These are phyloP conservation scores for Metschnikowia cerradonensis DNA, from an alignment of 805 yeast species.

Conservation along the genomic window DNA sequence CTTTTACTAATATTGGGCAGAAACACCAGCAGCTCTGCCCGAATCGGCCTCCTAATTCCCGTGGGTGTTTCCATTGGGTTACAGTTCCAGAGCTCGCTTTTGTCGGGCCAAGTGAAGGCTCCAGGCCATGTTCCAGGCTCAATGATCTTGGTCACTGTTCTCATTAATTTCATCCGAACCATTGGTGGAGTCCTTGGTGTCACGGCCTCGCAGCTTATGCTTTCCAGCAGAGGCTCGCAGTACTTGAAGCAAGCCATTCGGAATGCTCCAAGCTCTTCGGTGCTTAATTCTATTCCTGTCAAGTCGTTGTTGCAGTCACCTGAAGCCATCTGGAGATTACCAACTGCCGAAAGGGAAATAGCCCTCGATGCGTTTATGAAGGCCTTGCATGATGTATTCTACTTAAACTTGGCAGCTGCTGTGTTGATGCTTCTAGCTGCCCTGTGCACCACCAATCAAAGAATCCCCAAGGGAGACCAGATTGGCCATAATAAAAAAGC, in stretches of 20 bases:
- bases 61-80: conserved; percentile 34
- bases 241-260: conserved; percentile 10
- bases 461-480: conserved; percentile 13
- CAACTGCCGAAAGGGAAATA: conserved; percentile 19
- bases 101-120: conserved; percentile 36
- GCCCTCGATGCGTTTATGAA: conserved; percentile 24
- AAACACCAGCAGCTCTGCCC: conserved; percentile 19
- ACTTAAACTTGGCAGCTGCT: conserved; percentile 17
- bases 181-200: conserved; percentile 32
- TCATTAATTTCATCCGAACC: conserved; percentile 30
- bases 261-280: conserved; percentile 4
- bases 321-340: conserved; percentile 22
- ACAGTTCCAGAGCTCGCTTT: conserved; percentile 33
- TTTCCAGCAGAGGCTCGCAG: conserved; percentile 9
- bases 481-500: conserved; percentile 7
- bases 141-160: conserved; percentile 32
- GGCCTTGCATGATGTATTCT: conserved; percentile 17
- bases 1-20: conserved; percentile 26
- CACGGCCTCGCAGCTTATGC: conserved; percentile 30
- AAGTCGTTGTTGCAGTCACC: conserved; percentile 23
- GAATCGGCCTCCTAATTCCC: conserved; percentile 33
- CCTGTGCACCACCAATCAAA: conserved; percentile 13
- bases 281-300: conserved; percentile 5
- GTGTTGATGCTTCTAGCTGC: conserved; percentile 11
- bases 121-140: conserved; percentile 35